phyloP scores from a whole-genome alignment of 2,329 filamentous ascomycete species.

The Trichoderma asperellum region DNA sequence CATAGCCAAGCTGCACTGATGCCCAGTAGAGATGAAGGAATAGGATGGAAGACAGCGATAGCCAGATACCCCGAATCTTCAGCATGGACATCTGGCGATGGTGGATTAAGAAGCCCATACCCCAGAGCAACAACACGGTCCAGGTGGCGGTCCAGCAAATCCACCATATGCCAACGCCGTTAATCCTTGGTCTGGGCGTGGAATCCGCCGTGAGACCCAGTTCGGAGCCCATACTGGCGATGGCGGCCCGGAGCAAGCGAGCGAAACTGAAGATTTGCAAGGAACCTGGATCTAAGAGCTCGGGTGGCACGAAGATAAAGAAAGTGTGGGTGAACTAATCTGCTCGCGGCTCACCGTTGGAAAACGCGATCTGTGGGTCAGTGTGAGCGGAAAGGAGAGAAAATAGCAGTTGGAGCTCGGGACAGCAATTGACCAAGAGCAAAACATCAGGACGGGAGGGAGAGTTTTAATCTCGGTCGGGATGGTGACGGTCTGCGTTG shows the following conservation, averaged over 20 bases:
- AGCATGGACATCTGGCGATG: slow-evolving; percentile 45
- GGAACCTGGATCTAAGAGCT: not conserved
- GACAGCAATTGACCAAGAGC: slow-evolving; percentile 1
- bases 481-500: not conserved
- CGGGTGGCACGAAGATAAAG: not conserved
- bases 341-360: not conserved
- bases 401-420: not conserved
- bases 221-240: slow-evolving; percentile 36
- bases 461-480: slow-evolving; percentile 3
- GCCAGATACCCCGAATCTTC: slow-evolving; percentile 45
- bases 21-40: slow-evolving; percentile 49
- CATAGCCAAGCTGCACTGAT: slow-evolving; percentile 45
- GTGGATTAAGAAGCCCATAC: slow-evolving; percentile 46
- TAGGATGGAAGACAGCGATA: slow-evolving; percentile 47
- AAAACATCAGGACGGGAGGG: not conserved
- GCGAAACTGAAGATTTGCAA: not conserved
- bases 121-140: slow-evolving; percentile 43
- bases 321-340: not conserved
- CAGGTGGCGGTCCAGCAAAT: slow-evolving; percentile 40
- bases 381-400: not conserved
- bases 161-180: slow-evolving; percentile 44
- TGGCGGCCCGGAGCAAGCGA: not conserved
- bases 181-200: slow-evolving; percentile 32
- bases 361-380: not conserved
- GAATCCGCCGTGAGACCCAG: slow-evolving; percentile 34